Evolutionary conservation across 2,329 filamentous ascomycete genomes (phyloP).

Genomic region (Teratosphaeria gauchensis): DNA sequence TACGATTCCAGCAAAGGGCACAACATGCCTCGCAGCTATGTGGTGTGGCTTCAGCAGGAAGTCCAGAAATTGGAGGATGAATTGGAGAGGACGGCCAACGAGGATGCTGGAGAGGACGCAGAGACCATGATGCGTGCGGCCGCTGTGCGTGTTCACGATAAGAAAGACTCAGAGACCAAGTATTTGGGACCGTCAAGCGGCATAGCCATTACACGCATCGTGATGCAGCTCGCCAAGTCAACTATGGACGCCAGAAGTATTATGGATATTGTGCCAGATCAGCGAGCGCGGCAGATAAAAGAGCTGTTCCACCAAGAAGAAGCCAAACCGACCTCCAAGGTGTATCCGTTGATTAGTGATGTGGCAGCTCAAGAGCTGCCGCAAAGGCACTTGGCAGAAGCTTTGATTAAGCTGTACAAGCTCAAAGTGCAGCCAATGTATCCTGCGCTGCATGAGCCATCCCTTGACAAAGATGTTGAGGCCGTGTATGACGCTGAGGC

Average conservation of each 20-base stretch:
- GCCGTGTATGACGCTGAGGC: conserved; percentile 68
- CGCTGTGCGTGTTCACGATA: conserved; percentile 72
- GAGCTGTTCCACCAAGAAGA: conserved; percentile 59
- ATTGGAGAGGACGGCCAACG: conserved; percentile 67
- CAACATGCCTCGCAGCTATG: conserved; percentile 83
- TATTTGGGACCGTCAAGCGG: conserved; percentile 91
- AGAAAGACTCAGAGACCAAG: conserved; percentile 79
- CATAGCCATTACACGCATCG: conserved; percentile 84
- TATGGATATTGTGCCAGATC: conserved; percentile 79
- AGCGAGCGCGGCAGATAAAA: conserved; percentile 56
- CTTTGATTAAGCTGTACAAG: conserved; percentile 74
- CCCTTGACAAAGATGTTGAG: conserved; percentile 65
- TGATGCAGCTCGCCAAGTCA: conserved; percentile 94
- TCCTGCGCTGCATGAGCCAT: conserved; percentile 75
- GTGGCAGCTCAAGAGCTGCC: conserved; percentile 70
- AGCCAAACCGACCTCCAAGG: conserved; percentile 60
- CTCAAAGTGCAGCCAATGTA: conserved; percentile 85
- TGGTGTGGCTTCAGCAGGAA: conserved; percentile 80
- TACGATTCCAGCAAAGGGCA: conserved; percentile 80
- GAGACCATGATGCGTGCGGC: conserved; percentile 85
- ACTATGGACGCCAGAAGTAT: conserved; percentile 87
- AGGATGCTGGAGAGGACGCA: conserved; percentile 59
- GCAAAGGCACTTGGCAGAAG: conserved; percentile 61
- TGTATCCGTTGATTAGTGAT: conserved; percentile 83
- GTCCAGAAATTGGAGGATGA: conserved; percentile 76